phyloP scores from a whole-genome alignment of 495 filamentous ascomycete species.

The Penicillium ochrochloron region DNA sequence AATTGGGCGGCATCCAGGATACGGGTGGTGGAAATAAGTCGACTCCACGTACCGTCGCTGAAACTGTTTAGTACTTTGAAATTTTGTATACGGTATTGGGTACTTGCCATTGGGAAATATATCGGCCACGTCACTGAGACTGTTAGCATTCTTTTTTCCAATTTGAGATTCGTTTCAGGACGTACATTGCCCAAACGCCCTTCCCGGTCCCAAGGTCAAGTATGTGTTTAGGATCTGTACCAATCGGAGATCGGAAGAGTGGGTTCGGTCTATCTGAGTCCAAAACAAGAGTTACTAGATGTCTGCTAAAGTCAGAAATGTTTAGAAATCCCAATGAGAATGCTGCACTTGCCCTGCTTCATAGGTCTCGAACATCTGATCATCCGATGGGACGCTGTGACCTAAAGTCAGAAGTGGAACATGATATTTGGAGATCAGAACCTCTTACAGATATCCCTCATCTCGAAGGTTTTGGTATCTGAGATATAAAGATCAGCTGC shows the following conservation, averaged over 20 bases:
- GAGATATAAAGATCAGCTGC: background rate
- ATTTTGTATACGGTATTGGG: background rate
- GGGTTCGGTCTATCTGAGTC: constrained; percentile 11
- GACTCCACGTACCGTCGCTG: constrained; percentile 27
- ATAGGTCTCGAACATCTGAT: constrained; percentile 15
- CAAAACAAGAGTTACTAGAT: constrained; percentile 6
- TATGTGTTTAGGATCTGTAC: constrained; percentile 1
- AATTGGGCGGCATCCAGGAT: constrained; percentile 39
- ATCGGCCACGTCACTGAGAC: constrained; percentile 10
- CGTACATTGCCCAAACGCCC: constrained; percentile 14
- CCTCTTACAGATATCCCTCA: constrained; percentile 6
- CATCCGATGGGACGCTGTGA: constrained; percentile 11
- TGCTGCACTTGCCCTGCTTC: constrained; percentile 3
- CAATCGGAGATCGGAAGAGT: constrained; percentile 8
- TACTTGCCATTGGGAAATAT: constrained; percentile 12
- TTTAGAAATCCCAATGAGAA: no score
- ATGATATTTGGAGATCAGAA: background rate
- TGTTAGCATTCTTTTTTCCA: background rate
- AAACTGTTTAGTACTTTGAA: background rate
- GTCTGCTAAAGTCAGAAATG: background rate
- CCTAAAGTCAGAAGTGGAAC: background rate
- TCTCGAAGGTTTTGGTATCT: constrained; percentile 13
- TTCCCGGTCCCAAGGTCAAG: constrained; percentile 13
- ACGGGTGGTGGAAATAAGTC: constrained; percentile 28
- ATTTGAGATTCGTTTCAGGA: background rate